These are phyloP conservation scores for Chenopodium berlandieri DNA, from an alignment of 148 eudicot species.

Conservation along the genomic window DNA sequence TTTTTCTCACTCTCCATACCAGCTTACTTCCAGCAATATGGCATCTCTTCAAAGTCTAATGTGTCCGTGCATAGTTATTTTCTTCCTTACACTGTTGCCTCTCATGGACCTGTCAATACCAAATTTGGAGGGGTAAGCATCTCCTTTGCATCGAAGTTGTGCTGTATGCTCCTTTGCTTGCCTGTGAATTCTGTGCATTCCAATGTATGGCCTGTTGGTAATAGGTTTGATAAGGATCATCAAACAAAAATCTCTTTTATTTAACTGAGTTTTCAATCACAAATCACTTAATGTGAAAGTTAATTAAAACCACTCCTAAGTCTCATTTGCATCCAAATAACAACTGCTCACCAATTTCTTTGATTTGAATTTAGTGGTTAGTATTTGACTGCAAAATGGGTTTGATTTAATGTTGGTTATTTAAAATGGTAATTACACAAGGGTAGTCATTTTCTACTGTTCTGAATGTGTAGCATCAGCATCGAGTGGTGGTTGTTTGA, in stretches of 20 bases:
- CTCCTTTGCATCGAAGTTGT: conserved; percentile 9
- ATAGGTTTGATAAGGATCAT: neutral
- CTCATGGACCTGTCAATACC: conserved; percentile 88
- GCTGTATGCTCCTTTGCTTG: neutral
- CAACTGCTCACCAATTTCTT: too few relatives aligned
- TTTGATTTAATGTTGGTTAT: too few relatives aligned
- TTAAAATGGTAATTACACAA: too few relatives aligned
- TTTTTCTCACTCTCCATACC: conserved; percentile 86
- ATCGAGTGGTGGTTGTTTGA: too few relatives aligned
- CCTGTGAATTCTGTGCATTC: neutral
- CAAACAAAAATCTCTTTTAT: neutral
- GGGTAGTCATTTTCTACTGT: too few relatives aligned
- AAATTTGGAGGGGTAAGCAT: conserved; percentile 78
- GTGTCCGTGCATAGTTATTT: conserved; percentile 76
- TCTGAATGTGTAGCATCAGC: too few relatives aligned
- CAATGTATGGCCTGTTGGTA: neutral
- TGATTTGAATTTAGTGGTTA: too few relatives aligned
- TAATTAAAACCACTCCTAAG: neutral
- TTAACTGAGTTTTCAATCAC: neutral
- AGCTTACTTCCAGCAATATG: conserved; percentile 95
- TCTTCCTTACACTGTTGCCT: conserved; percentile 83
- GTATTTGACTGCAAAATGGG: too few relatives aligned
- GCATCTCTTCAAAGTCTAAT: conserved; percentile 73
- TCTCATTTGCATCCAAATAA: too few relatives aligned
- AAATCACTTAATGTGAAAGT: neutral